Base-by-base conservation (phyloP, 306 rosid genomes). In the Psophocarpus tetragonolobus region DNA sequence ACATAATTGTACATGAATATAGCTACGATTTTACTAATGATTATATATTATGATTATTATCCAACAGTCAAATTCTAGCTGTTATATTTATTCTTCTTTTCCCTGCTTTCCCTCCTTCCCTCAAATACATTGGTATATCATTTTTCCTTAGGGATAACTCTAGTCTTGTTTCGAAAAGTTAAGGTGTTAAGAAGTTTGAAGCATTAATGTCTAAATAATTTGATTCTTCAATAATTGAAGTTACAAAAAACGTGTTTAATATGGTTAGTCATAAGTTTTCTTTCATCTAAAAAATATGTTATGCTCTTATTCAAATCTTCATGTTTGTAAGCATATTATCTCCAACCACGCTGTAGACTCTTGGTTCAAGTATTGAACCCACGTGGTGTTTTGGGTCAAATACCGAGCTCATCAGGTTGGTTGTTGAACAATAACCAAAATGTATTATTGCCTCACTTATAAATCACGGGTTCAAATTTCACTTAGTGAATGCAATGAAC, bases 371-470 rank as follows among this genome's bases (percentile, higher is more conserved):
- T 18, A 15, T 68, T 81, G 69, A 77, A 35, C 66, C 68, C 45
- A 72, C 65, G 4, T 58, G 73, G 56, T 75, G 47, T 70, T 76
- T 66, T 57, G 68, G 47, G 57, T 65, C 56, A 50, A 50, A 73
- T 56, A 51, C 53, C 6, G 10, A 64, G 30, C 20, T 58, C 26
- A 77, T 77, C n/a, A 23, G 29, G 38, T 76, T 81, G 81, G 73
- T 73, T 71, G 72, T 67, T 73, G 78, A 60, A 32, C 44, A 74
- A 68, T 74, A 15, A 74, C 74, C 38, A 60, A 81, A 29, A 72
- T 60, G 65, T 72, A 80, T 76, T 64, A 84, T 65, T 76, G 85
- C 57, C 35, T 80, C 80, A 81, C 76, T 81, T 67, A 71, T 73
- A 50, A 27, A 20, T 80, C 27, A 72, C 60, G 85, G 77, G 74